Evolutionary conservation across 2,329 filamentous ascomycete genomes (phyloP).

Genomic region (Fusarium sp.): DNA sequence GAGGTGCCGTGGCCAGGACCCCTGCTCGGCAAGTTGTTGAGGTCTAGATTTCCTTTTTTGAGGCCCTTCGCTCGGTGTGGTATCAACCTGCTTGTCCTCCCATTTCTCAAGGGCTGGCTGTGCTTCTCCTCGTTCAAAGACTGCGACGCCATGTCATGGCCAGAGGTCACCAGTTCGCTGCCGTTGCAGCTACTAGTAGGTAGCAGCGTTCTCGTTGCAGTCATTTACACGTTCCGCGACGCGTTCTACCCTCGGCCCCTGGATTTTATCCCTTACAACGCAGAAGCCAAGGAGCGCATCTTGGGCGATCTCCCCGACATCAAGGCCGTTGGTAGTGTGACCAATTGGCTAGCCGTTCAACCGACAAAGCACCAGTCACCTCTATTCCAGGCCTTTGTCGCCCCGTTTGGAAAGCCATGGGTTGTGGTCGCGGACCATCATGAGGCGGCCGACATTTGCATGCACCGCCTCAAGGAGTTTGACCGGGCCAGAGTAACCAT

Average conservation of each 20-base stretch:
- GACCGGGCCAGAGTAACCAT: constrained; percentile 19
- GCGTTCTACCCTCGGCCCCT: constrained; percentile 21
- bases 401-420: constrained; percentile 24
- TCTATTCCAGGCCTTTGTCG: constrained; percentile 21
- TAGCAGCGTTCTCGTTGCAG: constrained; percentile 4
- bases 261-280: constrained; percentile 23
- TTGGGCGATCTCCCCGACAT: constrained; percentile 21
- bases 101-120: not conserved
- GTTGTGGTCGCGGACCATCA: constrained; percentile 32
- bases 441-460: constrained; percentile 28
- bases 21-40: not conserved
- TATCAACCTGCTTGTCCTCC: not conserved
- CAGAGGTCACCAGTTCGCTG: not conserved
- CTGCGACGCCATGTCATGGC: not conserved
- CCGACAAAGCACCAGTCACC: constrained; percentile 20
- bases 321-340: constrained; percentile 22
- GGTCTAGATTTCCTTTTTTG: not conserved
- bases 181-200: not conserved
- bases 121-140: not conserved
- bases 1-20: not conserved
- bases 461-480: constrained; percentile 30
- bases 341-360: constrained; percentile 26
- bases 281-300: constrained; percentile 22
- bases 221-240: constrained; percentile 19
- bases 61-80: not conserved